phyloP scores from a whole-genome alignment of 2,329 filamentous ascomycete species.

The Colletotrichum camelliae region DNA sequence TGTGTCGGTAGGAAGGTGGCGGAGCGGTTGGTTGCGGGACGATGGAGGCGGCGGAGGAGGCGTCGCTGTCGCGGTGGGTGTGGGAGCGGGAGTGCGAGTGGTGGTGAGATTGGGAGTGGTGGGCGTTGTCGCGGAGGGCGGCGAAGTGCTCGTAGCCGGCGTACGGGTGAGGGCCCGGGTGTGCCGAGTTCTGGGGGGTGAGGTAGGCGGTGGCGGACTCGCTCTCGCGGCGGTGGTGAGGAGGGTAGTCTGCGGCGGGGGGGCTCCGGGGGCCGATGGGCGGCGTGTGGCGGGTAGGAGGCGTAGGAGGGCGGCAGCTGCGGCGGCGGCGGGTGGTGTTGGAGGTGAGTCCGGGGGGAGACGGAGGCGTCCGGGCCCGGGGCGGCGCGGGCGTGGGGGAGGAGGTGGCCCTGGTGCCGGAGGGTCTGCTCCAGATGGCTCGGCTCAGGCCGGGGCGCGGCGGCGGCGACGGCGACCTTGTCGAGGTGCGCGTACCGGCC shows the following conservation, averaged over 20 bases:
- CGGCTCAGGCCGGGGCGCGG: conserved; percentile 19
- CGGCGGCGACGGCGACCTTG: conserved; percentile 26
- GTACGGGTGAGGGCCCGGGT: conserved; percentile 23
- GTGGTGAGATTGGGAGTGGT: conserved; percentile 30
- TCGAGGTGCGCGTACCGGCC: conserved; percentile 71
- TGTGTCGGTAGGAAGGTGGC: conserved; percentile 29
- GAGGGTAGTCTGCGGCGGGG: conserved; percentile 16
- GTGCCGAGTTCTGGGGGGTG: conserved; percentile 32
- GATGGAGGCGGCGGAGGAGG: conserved; percentile 43
- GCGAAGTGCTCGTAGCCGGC: conserved; percentile 1
- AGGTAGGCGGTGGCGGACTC: conserved; percentile 14
- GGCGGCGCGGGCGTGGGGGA: conserved; percentile 8
- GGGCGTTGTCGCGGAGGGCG: neutral
- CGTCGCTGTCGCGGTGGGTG: conserved; percentile 39
- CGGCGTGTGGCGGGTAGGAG: neutral
- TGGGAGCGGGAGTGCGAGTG: conserved; percentile 22
- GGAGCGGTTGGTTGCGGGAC: conserved; percentile 39
- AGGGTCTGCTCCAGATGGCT: conserved; percentile 29
- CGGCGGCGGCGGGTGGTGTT: conserved; percentile 2
- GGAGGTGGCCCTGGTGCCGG: conserved; percentile 27
- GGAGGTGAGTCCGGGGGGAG: conserved; percentile 7
- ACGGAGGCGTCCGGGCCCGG: conserved; percentile 11
- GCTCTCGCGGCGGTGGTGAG: conserved; percentile 4
- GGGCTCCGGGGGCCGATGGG: neutral
- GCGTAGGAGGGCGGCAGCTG: neutral